Evolutionary conservation across 148 eudicot genomes (phyloP), one percentile per base, ranked within the genome.

Genomic region (Nepenthes gracilis): DNA sequence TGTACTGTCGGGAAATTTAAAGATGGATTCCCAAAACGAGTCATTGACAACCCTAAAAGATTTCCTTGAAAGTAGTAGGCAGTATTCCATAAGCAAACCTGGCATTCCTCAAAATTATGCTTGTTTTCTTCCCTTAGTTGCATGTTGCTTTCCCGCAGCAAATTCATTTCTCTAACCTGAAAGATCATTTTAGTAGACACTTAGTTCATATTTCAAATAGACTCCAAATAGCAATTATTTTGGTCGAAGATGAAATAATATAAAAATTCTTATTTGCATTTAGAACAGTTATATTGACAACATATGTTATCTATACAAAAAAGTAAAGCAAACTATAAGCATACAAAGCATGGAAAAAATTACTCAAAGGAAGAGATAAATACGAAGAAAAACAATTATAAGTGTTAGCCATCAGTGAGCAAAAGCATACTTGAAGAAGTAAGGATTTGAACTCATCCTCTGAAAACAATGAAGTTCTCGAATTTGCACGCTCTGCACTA

Each of bases 91-190:
- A 43, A n/a, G 13, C 54, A 67, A 70, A 76, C 84, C 84, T 93
- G 92, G 75, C 96, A 89, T 72, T 93, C 99, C 65, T 89, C 92
- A 66, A 89, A 84, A 77, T 89, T 89, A 61, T 81, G 79, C 68
- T 59, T 77, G 68, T 84, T 93, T 68, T 93, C 99, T 81, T 89
- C 99, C 67, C 99, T 79, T 34, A 93, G 90, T 72, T 93, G 99
- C 65, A 72, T 59, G 43, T 89, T 89, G 75, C 99, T 93, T 65
- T 93, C 99, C 51, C 99, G 88, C 43, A 93, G 92, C 73, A 93
- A 77, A 62, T 78, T 93, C 65, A 93, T 81, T 61, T 93, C 97
- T 48, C 81, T 70, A 47, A 86, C 86, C 79, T 78, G 66, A 35
- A 49, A 36, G 12, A 1, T 33, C 2, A 67, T 1, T 40, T 35